These are phyloP conservation scores for Pythium vanterpoolii DNA, from an alignment of 352 stramenopile genomes.

Conservation along the genomic window DNA sequence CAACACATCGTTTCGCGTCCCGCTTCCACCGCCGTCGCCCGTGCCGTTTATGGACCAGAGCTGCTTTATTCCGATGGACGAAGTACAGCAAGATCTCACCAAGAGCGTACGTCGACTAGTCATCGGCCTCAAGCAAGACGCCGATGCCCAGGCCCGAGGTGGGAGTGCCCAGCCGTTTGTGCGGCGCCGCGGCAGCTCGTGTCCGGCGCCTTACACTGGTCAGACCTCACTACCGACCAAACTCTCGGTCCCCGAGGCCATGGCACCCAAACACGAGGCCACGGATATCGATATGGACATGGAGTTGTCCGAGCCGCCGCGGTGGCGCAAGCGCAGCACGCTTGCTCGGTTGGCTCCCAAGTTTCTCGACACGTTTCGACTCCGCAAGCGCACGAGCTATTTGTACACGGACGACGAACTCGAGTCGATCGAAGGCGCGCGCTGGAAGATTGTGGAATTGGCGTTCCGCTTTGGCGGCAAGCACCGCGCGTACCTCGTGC, in stretches of 20 bases:
- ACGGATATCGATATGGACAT: not conserved
- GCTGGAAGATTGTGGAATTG: conserved; percentile 86
- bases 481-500: conserved; percentile 81
- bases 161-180: conserved; percentile 6
- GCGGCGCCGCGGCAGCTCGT: conserved; percentile 66
- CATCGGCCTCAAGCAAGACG: conserved; percentile 68
- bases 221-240: not conserved
- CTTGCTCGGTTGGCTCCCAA: conserved; percentile 57
- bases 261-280: not conserved
- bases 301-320: conserved; percentile 5
- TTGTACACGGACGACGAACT: conserved; percentile 80
- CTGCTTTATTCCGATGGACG: conserved; percentile 31
- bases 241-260: not conserved
- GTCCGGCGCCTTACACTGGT: conserved; percentile 47
- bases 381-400: conserved; percentile 66
- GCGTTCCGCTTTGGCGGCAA: conserved; percentile 83
- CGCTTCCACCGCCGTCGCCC: not conserved
- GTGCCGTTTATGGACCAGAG: conserved; percentile 2
- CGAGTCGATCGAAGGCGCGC: conserved; percentile 68
- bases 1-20: not conserved
- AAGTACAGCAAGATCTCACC: conserved; percentile 67
- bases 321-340: conserved; percentile 46
- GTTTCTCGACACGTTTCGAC: conserved; percentile 58
- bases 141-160: conserved; percentile 30
- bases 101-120: conserved; percentile 73